These are phyloP conservation scores for Picochlorum sp. DNA, from an alignment of 139 green algal genomes.

Conservation along the genomic window DNA sequence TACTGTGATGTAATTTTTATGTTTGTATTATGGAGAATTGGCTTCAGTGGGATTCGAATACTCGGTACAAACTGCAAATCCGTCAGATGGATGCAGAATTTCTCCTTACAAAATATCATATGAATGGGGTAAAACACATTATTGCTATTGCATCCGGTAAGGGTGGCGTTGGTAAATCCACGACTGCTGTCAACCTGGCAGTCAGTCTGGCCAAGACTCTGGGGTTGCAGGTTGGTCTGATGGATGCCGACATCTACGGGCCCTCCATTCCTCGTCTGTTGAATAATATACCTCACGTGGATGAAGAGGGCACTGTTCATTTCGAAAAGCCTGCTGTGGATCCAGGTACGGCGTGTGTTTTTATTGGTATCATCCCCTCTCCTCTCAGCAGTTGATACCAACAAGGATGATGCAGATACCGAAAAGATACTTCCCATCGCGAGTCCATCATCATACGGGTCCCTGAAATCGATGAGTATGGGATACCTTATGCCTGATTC, in stretches of 20 bases:
- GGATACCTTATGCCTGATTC: slow-evolving; percentile 77
- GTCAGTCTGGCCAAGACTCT: slow-evolving; percentile 52
- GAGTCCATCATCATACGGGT: slow-evolving; percentile 31
- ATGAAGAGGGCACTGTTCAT: too few species aligned
- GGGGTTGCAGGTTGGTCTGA: slow-evolving; percentile 66
- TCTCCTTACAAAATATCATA: slow-evolving; percentile 8
- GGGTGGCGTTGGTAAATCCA: slow-evolving; percentile 90
- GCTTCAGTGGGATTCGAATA: too few species aligned
- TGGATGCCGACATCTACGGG: slow-evolving; percentile 91
- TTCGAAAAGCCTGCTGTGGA: slow-evolving; percentile 35
- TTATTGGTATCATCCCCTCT: neutral
- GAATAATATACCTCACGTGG: slow-evolving; percentile 35
- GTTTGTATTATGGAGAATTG: too few species aligned
- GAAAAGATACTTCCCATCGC: slow-evolving; percentile 42
- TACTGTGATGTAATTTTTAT: too few species aligned
- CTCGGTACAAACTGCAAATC: too few species aligned
- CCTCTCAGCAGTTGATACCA: neutral
- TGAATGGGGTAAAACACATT: slow-evolving; percentile 59
- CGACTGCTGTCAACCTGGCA: slow-evolving; percentile 85
- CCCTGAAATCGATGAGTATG: slow-evolving; percentile 68
- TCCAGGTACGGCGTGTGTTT: slow-evolving; percentile 4
- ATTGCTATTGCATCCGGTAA: slow-evolving; percentile 85
- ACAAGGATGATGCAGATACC: neutral
- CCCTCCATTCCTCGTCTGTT: slow-evolving; percentile 80
- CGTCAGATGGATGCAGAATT: neutral